Conservation (phyloP, 1,139 yeast species). For the Lodderomyces oxycetoniae region DNA sequence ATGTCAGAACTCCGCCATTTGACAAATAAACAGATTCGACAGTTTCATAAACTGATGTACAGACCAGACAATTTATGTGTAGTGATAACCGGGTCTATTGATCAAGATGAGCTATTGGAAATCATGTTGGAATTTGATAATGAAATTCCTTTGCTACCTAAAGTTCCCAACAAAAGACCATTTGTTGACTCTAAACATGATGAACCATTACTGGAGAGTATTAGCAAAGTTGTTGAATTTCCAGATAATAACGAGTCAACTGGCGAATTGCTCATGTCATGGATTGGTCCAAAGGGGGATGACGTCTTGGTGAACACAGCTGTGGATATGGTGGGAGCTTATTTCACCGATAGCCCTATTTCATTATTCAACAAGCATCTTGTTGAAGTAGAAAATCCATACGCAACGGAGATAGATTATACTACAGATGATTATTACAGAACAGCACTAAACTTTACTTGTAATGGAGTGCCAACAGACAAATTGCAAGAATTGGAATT, state of each 20-base stretch:
- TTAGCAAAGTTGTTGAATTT: slow-evolving; percentile 57
- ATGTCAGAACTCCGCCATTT: slow-evolving; percentile 70
- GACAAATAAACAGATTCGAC: slow-evolving; percentile 66
- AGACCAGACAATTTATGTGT: slow-evolving; percentile 82
- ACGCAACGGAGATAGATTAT: slow-evolving; percentile 67
- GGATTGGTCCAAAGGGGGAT: slow-evolving; percentile 74
- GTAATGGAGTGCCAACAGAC: slow-evolving; percentile 76
- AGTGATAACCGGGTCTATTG: slow-evolving; percentile 79
- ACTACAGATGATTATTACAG: slow-evolving; percentile 67
- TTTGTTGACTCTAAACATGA: slow-evolving; percentile 70
- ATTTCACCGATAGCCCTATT: slow-evolving; percentile 71
- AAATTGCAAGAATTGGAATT: slow-evolving; percentile 49
- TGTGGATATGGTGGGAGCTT: slow-evolving; percentile 64
- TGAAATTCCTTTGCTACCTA: slow-evolving; percentile 41
- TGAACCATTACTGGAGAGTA: slow-evolving; percentile 35
- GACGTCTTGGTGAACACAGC: slow-evolving; percentile 60
- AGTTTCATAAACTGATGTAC: slow-evolving; percentile 69
- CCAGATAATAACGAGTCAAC: slow-evolving; percentile 87
- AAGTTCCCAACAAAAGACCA: slow-evolving; percentile 52
- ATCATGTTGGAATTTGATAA: slow-evolving; percentile 63
- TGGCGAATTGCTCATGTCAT: slow-evolving; percentile 70
- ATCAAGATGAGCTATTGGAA: slow-evolving; percentile 61
- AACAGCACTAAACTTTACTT: slow-evolving; percentile 52
- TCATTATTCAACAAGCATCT: slow-evolving; percentile 62
- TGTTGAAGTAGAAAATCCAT: slow-evolving; percentile 79